phyloP scores from a whole-genome alignment of 768 basidiomycete species.

The Pluteus cervinus region DNA sequence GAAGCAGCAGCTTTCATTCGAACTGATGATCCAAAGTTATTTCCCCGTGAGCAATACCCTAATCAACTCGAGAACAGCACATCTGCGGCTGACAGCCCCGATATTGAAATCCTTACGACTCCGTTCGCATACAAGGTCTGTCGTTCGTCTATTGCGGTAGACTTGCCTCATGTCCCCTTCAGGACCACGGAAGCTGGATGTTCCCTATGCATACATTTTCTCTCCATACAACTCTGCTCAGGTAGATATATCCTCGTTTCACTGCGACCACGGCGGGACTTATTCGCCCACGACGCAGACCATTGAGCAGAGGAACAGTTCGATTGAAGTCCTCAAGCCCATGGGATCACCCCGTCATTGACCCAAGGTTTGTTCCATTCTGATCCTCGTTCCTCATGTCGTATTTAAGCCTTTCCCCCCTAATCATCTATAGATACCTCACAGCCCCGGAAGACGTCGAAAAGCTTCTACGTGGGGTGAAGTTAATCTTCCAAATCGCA shows the following conservation, averaged over 20 bases:
- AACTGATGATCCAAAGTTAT: conserved; percentile 38
- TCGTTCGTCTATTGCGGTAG: too few relatives aligned
- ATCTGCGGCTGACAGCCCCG: conserved; percentile 32
- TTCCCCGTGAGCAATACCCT: conserved; percentile 29
- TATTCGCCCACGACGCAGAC: conserved; percentile 23
- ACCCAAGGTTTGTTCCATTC: conserved; percentile 27
- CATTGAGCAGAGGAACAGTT: conserved; percentile 31
- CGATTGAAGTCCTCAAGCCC: conserved; percentile 29
- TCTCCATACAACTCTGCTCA: conserved; percentile 30
- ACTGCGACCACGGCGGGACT: background rate
- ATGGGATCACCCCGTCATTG: conserved; percentile 28
- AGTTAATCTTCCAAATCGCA: conserved; percentile 31
- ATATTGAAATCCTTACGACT: conserved; percentile 35
- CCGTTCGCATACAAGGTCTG: conserved; percentile 33
- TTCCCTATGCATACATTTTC: conserved; percentile 33
- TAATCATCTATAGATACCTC: conserved; percentile 34
- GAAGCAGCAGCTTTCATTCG: conserved; percentile 53
- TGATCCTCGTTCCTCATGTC: background rate
- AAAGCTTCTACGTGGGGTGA: conserved; percentile 37
- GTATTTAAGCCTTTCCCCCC: background rate
- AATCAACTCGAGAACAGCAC: conserved; percentile 29
- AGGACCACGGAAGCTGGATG: conserved; percentile 30
- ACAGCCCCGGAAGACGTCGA: conserved; percentile 32
- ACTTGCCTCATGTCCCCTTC: background rate
- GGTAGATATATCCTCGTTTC: conserved; percentile 14